phyloP scores from a whole-genome alignment of 768 basidiomycete genomes.

The Kwoniella dejecticola region DNA sequence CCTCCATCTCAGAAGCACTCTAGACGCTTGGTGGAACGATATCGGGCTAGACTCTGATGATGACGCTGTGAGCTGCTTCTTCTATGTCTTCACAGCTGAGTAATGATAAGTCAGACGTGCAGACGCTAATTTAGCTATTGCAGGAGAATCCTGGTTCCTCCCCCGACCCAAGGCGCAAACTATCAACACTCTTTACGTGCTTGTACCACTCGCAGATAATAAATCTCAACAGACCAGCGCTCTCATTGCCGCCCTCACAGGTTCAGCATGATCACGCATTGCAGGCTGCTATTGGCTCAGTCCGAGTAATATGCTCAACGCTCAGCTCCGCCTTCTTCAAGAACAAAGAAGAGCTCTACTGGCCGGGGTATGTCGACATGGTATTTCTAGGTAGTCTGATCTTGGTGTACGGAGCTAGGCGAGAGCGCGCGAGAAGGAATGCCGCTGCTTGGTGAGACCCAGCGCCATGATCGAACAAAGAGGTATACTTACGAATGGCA shows the following conservation, averaged over 20 bases:
- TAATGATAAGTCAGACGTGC: no score
- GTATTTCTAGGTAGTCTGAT: slow-evolving; percentile 30
- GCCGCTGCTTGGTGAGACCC: background rate
- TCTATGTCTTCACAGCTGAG: background rate
- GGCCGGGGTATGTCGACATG: slow-evolving; percentile 40
- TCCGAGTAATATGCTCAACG: slow-evolving; percentile 22
- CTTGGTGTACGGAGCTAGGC: slow-evolving; percentile 26
- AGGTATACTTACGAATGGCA: background rate
- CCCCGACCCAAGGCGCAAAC: slow-evolving; percentile 10
- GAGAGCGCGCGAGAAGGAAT: slow-evolving; percentile 1
- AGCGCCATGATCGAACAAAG: background rate
- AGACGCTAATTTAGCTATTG: no score
- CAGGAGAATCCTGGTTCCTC: background rate
- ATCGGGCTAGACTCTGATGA: slow-evolving; percentile 20
- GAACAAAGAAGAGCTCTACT: slow-evolving; percentile 3
- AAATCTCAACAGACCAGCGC: slow-evolving; percentile 23
- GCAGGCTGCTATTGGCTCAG: slow-evolving; percentile 29
- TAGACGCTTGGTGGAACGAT: slow-evolving; percentile 40
- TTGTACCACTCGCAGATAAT: slow-evolving; percentile 35
- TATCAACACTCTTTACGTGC: slow-evolving; percentile 31
- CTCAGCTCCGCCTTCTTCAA: slow-evolving; percentile 6
- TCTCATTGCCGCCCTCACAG: slow-evolving; percentile 24
- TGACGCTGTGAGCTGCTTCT: background rate
- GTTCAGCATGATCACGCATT: slow-evolving; percentile 28
- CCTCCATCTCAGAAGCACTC: slow-evolving; percentile 16